A percentile compares a stretch with the other conserved stretches of the same genome.
Evolutionary conservation across 2,329 filamentous ascomycete genomes (phyloP).

Genomic region (Fusarium zealandicum): DNA sequence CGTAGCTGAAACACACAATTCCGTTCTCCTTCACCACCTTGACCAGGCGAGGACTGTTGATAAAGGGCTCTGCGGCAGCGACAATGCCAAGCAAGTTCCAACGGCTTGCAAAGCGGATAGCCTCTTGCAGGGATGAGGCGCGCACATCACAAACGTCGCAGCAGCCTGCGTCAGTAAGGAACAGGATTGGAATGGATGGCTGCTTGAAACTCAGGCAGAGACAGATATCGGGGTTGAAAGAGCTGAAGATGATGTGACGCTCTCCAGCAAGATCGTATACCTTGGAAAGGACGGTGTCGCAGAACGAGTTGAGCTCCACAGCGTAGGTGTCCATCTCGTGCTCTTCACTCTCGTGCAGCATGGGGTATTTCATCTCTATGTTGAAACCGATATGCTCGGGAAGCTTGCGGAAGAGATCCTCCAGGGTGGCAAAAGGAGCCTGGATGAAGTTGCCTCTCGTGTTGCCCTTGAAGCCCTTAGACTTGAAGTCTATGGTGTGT

Average conservation of each 20-base stretch:
- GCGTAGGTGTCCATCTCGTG: slow-evolving; percentile 97
- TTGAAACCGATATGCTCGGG: slow-evolving; percentile 91
- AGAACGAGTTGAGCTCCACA: slow-evolving; percentile 94
- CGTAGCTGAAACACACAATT: slow-evolving; percentile 93
- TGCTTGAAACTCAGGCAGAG: slow-evolving; percentile 95
- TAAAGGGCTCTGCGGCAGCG: slow-evolving; percentile 84
- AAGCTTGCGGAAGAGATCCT: slow-evolving; percentile 88
- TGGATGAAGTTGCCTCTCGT: slow-evolving; percentile 94
- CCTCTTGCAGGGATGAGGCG: slow-evolving; percentile 91
- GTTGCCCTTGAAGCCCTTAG: slow-evolving; percentile 95
- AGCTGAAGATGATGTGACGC: slow-evolving; percentile 95
- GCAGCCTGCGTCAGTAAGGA: slow-evolving; percentile 90
- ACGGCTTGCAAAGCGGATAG: slow-evolving; percentile 88
- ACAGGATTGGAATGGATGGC: slow-evolving; percentile 93
- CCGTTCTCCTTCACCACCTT: slow-evolving; percentile 93
- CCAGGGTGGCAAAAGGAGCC: slow-evolving; percentile 91
- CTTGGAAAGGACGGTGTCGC: slow-evolving; percentile 88
- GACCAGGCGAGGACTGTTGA: slow-evolving; percentile 87
- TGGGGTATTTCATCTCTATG: slow-evolving; percentile 99
- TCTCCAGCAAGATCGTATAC: slow-evolving; percentile 85
- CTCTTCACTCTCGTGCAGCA: slow-evolving; percentile 94
- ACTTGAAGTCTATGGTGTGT: slow-evolving; percentile 93
- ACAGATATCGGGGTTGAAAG: slow-evolving; percentile 97
- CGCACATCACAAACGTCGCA: slow-evolving; percentile 84
- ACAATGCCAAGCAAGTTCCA: slow-evolving; percentile 97